Evolutionary conservation across 768 basidiomycete species (phyloP).

Genomic region (Suillus luteus): DNA sequence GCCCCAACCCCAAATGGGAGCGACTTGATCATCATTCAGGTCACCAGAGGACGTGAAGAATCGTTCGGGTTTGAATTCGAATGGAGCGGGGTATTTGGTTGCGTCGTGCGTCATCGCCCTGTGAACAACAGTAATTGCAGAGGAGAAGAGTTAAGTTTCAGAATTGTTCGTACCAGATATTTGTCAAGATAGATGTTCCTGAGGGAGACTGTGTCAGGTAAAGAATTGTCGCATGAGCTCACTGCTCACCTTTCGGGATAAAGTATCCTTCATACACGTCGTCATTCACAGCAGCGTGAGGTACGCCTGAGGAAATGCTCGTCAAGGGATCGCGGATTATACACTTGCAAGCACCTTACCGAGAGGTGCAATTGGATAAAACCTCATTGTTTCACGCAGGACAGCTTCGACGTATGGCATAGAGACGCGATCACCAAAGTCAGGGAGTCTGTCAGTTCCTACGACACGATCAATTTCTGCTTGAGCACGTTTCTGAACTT

Average conservation of each 20-base stretch:
- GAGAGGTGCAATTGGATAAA: slow-evolving; percentile 27
- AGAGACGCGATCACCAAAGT: slow-evolving; percentile 15
- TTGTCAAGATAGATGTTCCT: slow-evolving; percentile 12
- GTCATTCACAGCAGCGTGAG: slow-evolving; percentile 13
- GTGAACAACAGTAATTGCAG: not conserved
- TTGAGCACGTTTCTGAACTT: slow-evolving; percentile 18
- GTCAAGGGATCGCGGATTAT: not conserved
- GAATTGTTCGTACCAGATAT: slow-evolving; percentile 5
- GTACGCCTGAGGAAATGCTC: slow-evolving; percentile 1
- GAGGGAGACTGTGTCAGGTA: not conserved
- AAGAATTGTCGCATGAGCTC: not conserved
- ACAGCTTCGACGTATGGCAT: slow-evolving; percentile 20
- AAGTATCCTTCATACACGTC: slow-evolving; percentile 17
- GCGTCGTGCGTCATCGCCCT: slow-evolving; percentile 44
- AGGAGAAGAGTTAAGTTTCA: too few species aligned
- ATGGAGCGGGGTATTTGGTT: slow-evolving; percentile 32
- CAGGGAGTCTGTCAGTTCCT: slow-evolving; percentile 14
- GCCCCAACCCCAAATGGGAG: slow-evolving; percentile 13
- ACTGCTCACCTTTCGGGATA: slow-evolving; percentile 12
- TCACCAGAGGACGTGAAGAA: slow-evolving; percentile 23
- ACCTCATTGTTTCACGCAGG: slow-evolving; percentile 31
- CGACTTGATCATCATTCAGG: slow-evolving; percentile 6
- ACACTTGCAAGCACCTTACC: slow-evolving; percentile 15
- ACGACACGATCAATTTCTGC: slow-evolving; percentile 18
- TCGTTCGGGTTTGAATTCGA: slow-evolving; percentile 37